phyloP scores from a whole-genome alignment of 805 yeast genomes.

The Jamesozyma spencerorum region DNA sequence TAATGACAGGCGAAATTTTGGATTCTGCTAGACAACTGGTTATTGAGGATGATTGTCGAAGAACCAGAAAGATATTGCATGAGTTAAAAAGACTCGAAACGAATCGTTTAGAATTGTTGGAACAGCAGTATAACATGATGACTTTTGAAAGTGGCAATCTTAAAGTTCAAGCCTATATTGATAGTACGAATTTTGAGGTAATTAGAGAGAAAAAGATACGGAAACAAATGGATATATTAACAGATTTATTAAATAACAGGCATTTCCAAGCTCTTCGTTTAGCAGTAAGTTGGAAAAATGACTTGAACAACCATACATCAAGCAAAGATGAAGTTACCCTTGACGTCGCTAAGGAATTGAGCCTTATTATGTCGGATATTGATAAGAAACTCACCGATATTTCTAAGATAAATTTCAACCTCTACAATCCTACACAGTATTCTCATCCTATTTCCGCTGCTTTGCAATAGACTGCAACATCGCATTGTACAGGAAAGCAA shows the following conservation, averaged over 20 bases:
- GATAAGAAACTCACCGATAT: not conserved
- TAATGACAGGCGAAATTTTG: constrained; percentile 15
- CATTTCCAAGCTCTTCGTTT: constrained; percentile 14
- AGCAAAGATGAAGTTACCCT: constrained; percentile 1
- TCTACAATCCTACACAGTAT: too few species aligned
- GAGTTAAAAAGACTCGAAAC: constrained; percentile 21
- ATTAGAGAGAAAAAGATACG: constrained; percentile 12
- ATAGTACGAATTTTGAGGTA: constrained; percentile 5
- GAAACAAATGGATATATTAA: constrained; percentile 19
- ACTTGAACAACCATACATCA: not conserved
- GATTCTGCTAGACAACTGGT: constrained; percentile 29
- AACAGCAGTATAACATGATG: constrained; percentile 11
- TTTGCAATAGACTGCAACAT: too few species aligned
- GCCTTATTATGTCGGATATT: constrained; percentile 10
- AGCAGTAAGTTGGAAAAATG: constrained; percentile 17
- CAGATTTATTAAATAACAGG: constrained; percentile 18
- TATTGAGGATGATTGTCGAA: constrained; percentile 24
- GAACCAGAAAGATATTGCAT: constrained; percentile 15
- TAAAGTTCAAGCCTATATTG: constrained; percentile 11
- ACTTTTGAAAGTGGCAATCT: constrained; percentile 9
- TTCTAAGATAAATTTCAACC: too few species aligned
- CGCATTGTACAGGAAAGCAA: too few species aligned
- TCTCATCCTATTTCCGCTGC: too few species aligned
- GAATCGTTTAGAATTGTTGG: constrained; percentile 18
- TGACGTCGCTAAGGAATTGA: constrained; percentile 5